Evolutionary conservation across 1,284 basidiomycete genomes (phyloP).

Genomic region (Puccinia polysora): DNA sequence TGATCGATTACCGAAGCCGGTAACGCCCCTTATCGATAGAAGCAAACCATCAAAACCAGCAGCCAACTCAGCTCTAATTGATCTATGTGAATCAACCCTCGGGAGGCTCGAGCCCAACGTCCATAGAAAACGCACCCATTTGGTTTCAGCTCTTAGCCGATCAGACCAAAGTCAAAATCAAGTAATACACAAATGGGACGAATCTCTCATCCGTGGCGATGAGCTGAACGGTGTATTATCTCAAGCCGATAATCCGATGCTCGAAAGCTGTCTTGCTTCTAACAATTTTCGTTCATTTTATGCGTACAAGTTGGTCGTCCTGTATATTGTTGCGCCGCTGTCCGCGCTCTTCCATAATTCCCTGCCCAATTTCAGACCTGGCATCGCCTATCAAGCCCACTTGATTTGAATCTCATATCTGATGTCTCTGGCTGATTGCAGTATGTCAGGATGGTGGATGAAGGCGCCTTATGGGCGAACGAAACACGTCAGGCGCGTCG

Average conservation of each 20-base stretch:
- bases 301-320: slow-evolving; percentile 31
- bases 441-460: slow-evolving; percentile 42
- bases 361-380: neutral
- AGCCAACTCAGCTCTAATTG: slow-evolving; percentile 4
- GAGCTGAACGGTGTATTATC: slow-evolving; percentile 28
- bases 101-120: slow-evolving; percentile 10
- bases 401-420: neutral
- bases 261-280: slow-evolving; percentile 30
- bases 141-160: neutral
- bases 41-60: neutral
- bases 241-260: slow-evolving; percentile 4
- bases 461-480: slow-evolving; percentile 37
- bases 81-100: slow-evolving; percentile 27
- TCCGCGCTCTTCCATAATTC: no score
- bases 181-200: slow-evolving; percentile 22
- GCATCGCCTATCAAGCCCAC: neutral
- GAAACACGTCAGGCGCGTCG: slow-evolving; percentile 13
- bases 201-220: slow-evolving; percentile 16
- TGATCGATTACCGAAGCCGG: slow-evolving; percentile 24
- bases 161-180: neutral
- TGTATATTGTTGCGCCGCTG: no score
- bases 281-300: slow-evolving; percentile 27
- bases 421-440: neutral
- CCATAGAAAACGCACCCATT: slow-evolving; percentile 14
- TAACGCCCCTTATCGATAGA: slow-evolving; percentile 23